Percentiles rank a stretch among this genome's conserved stretches.
Conservation (phyloP, 2,329 filamentous ascomycete species). For the Phialophora expanda region DNA sequence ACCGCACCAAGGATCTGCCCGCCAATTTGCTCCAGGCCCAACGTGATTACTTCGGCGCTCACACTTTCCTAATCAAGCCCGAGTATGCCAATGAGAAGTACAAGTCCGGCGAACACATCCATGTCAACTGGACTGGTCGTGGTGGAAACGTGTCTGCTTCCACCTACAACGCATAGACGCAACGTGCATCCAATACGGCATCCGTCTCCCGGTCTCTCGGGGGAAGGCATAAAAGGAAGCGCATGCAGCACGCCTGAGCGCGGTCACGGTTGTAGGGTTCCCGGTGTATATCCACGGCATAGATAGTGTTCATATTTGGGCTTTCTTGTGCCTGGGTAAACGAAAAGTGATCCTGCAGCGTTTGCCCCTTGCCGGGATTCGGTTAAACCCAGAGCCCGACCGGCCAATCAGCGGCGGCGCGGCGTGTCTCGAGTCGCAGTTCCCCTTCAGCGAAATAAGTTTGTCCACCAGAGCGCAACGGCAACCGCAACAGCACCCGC, state of each 20-base stretch:
- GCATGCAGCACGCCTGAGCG: neutral
- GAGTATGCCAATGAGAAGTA: conserved; percentile 78
- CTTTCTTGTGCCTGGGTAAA: conserved; percentile 20
- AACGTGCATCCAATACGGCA: neutral
- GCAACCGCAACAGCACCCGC: conserved; percentile 11
- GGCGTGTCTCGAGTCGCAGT: conserved; percentile 18
- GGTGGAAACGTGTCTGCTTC: conserved; percentile 97
- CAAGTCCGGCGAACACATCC: conserved; percentile 83
- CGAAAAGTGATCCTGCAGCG: conserved; percentile 17
- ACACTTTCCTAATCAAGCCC: conserved; percentile 88
- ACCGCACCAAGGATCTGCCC: conserved; percentile 94
- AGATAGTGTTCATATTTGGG: conserved; percentile 19
- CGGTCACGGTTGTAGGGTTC: conserved; percentile 7
- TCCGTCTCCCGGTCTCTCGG: neutral
- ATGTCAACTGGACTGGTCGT: conserved; percentile 99
- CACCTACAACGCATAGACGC: conserved; percentile 87
- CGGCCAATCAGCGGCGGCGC: conserved; percentile 18
- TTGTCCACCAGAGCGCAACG: conserved; percentile 7
- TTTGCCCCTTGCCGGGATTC: conserved; percentile 6
- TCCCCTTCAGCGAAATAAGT: conserved; percentile 18
- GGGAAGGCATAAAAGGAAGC: neutral
- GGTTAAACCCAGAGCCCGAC: conserved; percentile 14
- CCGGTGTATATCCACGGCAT: conserved; percentile 18
- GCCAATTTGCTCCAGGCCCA: conserved; percentile 98
- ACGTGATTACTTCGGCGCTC: conserved; percentile 98